A percentile compares a stretch with the other conserved stretches of the same genome.
Evolutionary conservation across 2,329 filamentous ascomycete genomes (phyloP).

Genomic region (Bertia moriformis): DNA sequence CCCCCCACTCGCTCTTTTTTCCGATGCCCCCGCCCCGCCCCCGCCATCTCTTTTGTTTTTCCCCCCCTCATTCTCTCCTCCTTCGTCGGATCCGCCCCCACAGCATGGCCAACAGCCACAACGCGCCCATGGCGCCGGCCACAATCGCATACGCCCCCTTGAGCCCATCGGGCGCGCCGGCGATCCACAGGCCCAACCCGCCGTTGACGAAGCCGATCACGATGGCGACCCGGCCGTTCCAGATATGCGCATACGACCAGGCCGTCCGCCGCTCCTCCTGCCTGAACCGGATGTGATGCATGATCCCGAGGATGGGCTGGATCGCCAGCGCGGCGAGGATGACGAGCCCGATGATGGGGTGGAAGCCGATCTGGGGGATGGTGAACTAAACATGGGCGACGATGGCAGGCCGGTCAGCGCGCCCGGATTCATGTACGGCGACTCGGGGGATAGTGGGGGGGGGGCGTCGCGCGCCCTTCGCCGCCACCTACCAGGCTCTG

Average conservation of each 20-base stretch:
- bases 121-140: slow-evolving; percentile 17
- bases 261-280: slow-evolving; percentile 17
- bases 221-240: slow-evolving; percentile 22
- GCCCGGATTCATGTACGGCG: background rate
- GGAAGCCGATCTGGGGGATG: slow-evolving; percentile 17
- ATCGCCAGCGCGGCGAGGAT: slow-evolving; percentile 20
- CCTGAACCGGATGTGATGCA: slow-evolving; percentile 26
- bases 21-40: too few relatives aligned
- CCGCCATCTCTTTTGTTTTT: too few relatives aligned
- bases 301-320: slow-evolving; percentile 23
- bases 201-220: slow-evolving; percentile 28
- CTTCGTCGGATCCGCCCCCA: slow-evolving; percentile 14
- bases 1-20: too few relatives aligned
- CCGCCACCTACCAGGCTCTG: too few relatives aligned
- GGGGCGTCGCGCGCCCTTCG: too few relatives aligned
- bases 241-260: slow-evolving; percentile 26
- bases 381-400: slow-evolving; percentile 14
- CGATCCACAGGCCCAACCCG: slow-evolving; percentile 24
- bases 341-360: slow-evolving; percentile 30
- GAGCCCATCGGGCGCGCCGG: slow-evolving; percentile 10
- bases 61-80: too few relatives aligned
- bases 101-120: slow-evolving; percentile 20
- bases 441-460: too few relatives aligned
- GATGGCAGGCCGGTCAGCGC: slow-evolving; percentile 2
- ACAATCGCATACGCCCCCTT: slow-evolving; percentile 22